Base-by-base conservation (phyloP, 2,329 filamentous ascomycete genomes). In the Colletotrichum camelliae region DNA sequence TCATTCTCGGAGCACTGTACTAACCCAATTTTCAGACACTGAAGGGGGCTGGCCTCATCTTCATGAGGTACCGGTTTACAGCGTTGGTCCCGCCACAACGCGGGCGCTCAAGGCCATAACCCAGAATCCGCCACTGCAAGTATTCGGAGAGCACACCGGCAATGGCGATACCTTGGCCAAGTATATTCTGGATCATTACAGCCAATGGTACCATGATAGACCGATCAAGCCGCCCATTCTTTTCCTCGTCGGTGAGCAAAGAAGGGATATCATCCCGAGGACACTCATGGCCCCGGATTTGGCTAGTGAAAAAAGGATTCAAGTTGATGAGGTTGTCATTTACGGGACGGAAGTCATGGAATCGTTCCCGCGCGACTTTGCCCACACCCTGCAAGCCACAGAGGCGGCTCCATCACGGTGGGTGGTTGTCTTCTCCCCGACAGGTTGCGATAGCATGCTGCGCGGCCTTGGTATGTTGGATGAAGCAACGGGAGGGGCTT, bases 211-310 rank as follows among this genome's bases (percentile, higher is more conserved):
- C 78, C 77, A 81, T 43, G 82, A 82, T 48, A 81, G 84, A 66
- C 65, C 82, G 13, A 80, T 79, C 16, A 91, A 92, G 79, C 92
- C 91, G 1, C 90, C 94, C 0, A 83, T 98, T 7, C 86, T 98
- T 1, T 99, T 98, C 83, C 90, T 97, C 16, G 96, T 98, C 0
- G 97, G 97, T 24, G 96, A 98, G 82, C 94, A 96, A 82, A 91
- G 96, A 70, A 88, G 97, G 60, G 97, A 98, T 82, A 92, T 98
- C 78, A 98, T 99, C 77, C 96, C 97, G 2, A 94, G 91, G 79
- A 95, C 91, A 2, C 86, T 98, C 48, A 94, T 93, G 88, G 89
- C 91, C 52, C 81, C 86, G 0, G 79, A 82, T 0, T 84, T 96
- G 10, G 83, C 89, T 0, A 77, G 82, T 0, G 81, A 86, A 16